A percentile compares a stretch with the other conserved stretches of the same genome.
phyloP scores from a whole-genome alignment of 306 rosid genomes.

The Quillaja saponaria region DNA sequence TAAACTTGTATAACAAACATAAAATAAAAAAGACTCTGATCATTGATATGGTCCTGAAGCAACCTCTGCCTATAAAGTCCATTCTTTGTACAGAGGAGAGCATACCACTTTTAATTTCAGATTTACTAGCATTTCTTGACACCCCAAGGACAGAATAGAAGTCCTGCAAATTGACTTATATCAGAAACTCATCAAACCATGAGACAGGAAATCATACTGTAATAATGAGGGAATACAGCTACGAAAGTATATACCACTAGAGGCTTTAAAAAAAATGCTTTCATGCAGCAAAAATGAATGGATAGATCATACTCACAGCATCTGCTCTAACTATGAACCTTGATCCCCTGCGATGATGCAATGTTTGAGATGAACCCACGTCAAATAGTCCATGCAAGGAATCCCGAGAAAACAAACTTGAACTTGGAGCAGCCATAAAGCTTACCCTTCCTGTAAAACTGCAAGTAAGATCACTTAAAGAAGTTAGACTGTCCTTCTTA shows the following conservation, averaged over 20 bases:
- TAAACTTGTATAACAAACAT: neutral
- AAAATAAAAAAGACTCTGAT: neutral
- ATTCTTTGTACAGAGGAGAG: conserved; percentile 15
- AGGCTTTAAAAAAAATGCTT: conserved; percentile 9
- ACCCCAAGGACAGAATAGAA: conserved; percentile 92
- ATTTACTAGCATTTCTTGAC: conserved; percentile 75
- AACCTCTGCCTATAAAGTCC: no score
- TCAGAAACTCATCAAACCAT: conserved; percentile 22
- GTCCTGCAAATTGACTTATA: conserved; percentile 58
- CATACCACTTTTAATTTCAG: conserved; percentile 94
- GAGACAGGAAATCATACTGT: conserved; percentile 9
- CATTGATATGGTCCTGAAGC: neutral
- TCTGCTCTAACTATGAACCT: conserved; percentile 80
- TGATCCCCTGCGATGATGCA: conserved; percentile 58
- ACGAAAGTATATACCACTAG: conserved; percentile 1
- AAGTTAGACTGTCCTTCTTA: conserved; percentile 19
- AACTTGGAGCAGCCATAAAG: conserved; percentile 54
- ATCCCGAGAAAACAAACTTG: conserved; percentile 61
- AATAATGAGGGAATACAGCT: neutral
- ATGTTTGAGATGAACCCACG: conserved; percentile 47
- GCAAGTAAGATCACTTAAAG: conserved; percentile 37
- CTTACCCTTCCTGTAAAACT: conserved; percentile 56
- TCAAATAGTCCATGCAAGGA: conserved; percentile 47
- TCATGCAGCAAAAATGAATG: conserved; percentile 27
- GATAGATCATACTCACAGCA: conserved; percentile 55